Evolutionary conservation across 2,329 filamentous ascomycete species (phyloP).

Genomic region (Diplocarpon rosae): DNA sequence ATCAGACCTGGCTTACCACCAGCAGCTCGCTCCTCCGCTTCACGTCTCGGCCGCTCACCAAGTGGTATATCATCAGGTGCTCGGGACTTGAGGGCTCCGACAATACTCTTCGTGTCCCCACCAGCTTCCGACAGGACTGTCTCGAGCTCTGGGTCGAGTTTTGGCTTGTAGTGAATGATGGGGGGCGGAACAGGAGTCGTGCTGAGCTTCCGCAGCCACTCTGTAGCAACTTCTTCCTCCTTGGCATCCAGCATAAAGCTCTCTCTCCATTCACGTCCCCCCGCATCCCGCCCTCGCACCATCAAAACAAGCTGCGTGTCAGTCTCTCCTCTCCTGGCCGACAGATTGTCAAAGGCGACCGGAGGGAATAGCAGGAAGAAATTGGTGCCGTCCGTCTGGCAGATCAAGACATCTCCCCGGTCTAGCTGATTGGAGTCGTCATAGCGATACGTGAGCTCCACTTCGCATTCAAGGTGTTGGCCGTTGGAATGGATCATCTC

Average conservation of each 20-base stretch:
- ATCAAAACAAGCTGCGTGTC: constrained; percentile 71
- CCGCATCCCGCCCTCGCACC: constrained; percentile 60
- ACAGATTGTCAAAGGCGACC: constrained; percentile 60
- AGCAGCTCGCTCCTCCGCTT: constrained; percentile 9
- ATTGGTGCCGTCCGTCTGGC: constrained; percentile 69
- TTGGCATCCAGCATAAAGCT: constrained; percentile 67
- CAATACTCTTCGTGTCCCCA: constrained; percentile 11
- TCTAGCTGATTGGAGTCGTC: constrained; percentile 56
- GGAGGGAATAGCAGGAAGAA: constrained; percentile 87
- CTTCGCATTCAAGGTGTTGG: constrained; percentile 77
- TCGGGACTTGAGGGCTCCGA: constrained; percentile 3
- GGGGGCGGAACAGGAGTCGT: constrained; percentile 47
- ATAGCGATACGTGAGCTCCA: constrained; percentile 80
- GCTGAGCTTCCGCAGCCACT: constrained; percentile 87
- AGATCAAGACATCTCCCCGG: constrained; percentile 78
- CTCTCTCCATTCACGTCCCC: constrained; percentile 65
- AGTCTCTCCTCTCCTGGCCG: constrained; percentile 64
- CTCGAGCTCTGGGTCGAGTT: constrained; percentile 21
- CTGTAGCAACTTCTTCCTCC: constrained; percentile 45
- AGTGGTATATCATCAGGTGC: constrained; percentile 20
- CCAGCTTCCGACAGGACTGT: constrained; percentile 6
- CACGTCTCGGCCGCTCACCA: constrained; percentile 21
- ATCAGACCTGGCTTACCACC: constrained; percentile 2
- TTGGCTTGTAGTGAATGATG: constrained; percentile 10
- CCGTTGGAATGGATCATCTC: constrained; percentile 80